Base-by-base conservation (phyloP, 495 filamentous ascomycete genomes). In the Aspergillus bridgeri region DNA sequence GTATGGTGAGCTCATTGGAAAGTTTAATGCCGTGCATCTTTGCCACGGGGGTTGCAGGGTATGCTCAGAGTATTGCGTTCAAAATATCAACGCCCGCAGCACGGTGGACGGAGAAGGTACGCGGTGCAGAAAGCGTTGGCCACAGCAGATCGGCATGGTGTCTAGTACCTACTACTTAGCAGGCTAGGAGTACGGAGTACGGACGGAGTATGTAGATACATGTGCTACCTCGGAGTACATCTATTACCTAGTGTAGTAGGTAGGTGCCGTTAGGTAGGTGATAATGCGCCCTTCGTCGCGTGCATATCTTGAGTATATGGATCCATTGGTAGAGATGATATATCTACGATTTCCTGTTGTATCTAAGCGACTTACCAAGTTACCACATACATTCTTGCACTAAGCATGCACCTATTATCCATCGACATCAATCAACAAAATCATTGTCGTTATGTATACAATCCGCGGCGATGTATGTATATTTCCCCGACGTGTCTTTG, bases 21-120 rank as follows among this genome's bases (percentile, higher is more conserved):
- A 43, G 33, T 52, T 19, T 52, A 52, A 38, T 38, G 33, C 11
- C 33, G 22, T 23, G 17, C 38, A 52, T 42, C 42, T 52, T 52
- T 24, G 21, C 50, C 50, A 38, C 33, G 33, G 33, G 33, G 7
- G n/a, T n/a, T 38, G 33, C 17, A 38, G 33, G 33, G 33, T 15
- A 4, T 38, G 0, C 13, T 15, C 17, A 33, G 5, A 7, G 29
- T 33, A 38, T 2, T 38, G 33, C 17, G 33, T 38, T 38, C 33
- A 11, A 11, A 38, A 15, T 38, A 4, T 13, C 33, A 4, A 38
- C 33, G 2, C 2, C 13, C 29, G n/a, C n/a, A n/a, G n/a, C 25
- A 27, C 25, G 3, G 25, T 27, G 25, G 2, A 29, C 27, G 6
- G 1, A 7, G 27, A 3, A 1, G 27, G 27, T 27, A 27, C 25